Evolutionary conservation across 164 flowering plant species (phyloP).

Genomic region (Vitis cinerea): DNA sequence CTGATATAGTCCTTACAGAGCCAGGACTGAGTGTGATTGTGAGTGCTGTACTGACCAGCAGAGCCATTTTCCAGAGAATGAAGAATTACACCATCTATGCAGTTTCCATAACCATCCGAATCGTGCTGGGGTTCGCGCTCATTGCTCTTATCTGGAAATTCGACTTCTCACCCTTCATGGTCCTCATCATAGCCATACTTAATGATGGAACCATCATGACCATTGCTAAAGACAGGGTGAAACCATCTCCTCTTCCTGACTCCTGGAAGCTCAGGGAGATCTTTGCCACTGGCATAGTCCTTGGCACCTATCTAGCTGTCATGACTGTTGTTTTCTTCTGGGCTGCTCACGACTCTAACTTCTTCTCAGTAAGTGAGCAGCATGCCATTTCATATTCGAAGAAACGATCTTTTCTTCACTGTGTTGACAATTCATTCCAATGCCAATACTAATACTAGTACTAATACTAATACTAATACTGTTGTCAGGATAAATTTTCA

Average conservation of each 20-base stretch:
- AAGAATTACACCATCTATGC: conserved; percentile 51
- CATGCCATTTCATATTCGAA: no score
- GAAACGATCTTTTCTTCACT: no score
- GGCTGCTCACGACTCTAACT: conserved; percentile 25
- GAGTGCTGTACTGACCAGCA: conserved; percentile 45
- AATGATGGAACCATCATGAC: conserved; percentile 60
- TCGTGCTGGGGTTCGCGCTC: conserved; percentile 40
- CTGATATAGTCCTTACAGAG: conserved; percentile 47
- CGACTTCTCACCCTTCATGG: conserved; percentile 51
- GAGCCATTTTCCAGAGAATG: conserved; percentile 51
- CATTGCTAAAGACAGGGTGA: conserved; percentile 48
- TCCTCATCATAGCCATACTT: conserved; percentile 43
- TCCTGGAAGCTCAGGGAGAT: conserved; percentile 52
- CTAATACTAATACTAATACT: not conserved
- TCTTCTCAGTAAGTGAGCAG: conserved; percentile 36
- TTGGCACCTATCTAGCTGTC: conserved; percentile 43
- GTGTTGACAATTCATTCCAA: no score
- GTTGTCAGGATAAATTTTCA: conserved; percentile 33
- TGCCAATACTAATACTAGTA: not conserved
- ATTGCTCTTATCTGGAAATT: conserved; percentile 48
- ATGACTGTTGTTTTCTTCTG: conserved; percentile 51
- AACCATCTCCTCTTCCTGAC: conserved; percentile 50
- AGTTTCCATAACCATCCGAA: conserved; percentile 42
- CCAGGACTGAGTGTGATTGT: conserved; percentile 47
- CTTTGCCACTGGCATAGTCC: conserved; percentile 44